Evolutionary conservation across 1,284 basidiomycete genomes (phyloP).

Genomic region (Mixia osmundae): DNA sequence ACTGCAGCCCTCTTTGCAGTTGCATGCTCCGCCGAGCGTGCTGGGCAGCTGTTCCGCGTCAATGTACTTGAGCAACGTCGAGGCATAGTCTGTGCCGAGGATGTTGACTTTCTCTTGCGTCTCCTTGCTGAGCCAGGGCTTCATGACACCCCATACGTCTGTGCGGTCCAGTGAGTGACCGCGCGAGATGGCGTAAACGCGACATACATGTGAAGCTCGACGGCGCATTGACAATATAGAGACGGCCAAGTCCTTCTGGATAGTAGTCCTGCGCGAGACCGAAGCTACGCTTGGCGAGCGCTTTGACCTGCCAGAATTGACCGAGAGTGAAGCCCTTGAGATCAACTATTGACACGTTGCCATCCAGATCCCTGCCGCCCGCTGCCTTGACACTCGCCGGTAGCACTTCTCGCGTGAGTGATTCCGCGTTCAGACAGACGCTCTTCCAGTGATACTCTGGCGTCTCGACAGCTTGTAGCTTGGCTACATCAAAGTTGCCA

Average conservation of each 20-base stretch:
- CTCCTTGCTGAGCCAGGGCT: background rate
- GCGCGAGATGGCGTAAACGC: background rate
- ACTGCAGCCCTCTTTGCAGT: conserved; percentile 1
- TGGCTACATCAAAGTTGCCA: conserved; percentile 6
- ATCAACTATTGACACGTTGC: conserved; percentile 9
- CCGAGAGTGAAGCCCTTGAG: conserved; percentile 9
- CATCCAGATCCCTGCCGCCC: background rate
- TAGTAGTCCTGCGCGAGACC: conserved; percentile 10
- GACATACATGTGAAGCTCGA: background rate
- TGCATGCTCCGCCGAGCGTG: conserved; percentile 5
- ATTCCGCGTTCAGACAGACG: conserved; percentile 8
- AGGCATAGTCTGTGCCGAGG: conserved; percentile 5
- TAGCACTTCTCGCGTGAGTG: conserved; percentile 9
- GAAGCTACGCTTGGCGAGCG: conserved; percentile 7
- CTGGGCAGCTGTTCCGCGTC: conserved; percentile 3
- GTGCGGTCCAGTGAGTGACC: background rate
- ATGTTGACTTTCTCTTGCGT: conserved; percentile 3
- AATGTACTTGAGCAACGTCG: conserved; percentile 5
- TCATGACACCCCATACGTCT: background rate
- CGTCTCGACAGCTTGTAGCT: conserved; percentile 7
- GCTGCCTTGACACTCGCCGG: conserved; percentile 6
- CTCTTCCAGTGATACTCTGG: conserved; percentile 7
- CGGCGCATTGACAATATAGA: background rate
- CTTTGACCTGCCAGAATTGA: conserved; percentile 11
- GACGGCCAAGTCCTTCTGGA: conserved; percentile 3